Base-by-base conservation (phyloP, 169 alveolate species). In the Cryptosporidium tyzzeri region DNA sequence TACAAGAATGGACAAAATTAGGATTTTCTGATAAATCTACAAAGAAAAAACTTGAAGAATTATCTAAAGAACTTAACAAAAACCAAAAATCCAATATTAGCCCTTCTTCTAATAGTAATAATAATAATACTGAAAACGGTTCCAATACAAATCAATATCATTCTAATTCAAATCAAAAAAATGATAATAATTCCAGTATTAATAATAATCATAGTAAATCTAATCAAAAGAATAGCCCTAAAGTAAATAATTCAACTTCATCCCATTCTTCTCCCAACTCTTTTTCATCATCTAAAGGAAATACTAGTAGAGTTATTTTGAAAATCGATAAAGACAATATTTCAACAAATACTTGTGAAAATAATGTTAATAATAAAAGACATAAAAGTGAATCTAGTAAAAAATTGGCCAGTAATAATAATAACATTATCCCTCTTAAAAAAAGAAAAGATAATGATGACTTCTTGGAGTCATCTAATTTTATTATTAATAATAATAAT, bases 1-100 rank as follows among this genome's bases (percentile, higher is more conserved):
- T 59, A 26, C 8, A 29, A 1, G 89, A 80, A 41, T 80, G 89
- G 89, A 31, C 37, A 12, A 80, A 62, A 65, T n/a, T 80, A 4
- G 89, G 74, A 10, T 80, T 80, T 62, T 29, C 67, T 1, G 86
- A 39, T n/a, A 51, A 59, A n/a, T 21, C 70, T 10, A 73, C 26
- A 6, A 73, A 73, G 23, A 73, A 39, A 0, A 33, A 44, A 45
- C 58, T 70, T 2, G 45, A 55, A 2, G 35, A 55, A 10, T 55
- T 55, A 55, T 55, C 67, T 12, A 26, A 10, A 55, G 67, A n/a
- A 55, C 3, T n/a, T 21, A 23, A 5, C 14, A 55, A 23, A 55
- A 21, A 37, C 26, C 14, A 26, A 55, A 26, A 48, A 14, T 48
- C 2, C n/a, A 14, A 48, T 48, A 14, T 48, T 14, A 48, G 23